These are phyloP conservation scores for Phytophthora macrochlamydospora DNA, from an alignment of 352 stramenopile genomes.

Conservation along the genomic window DNA sequence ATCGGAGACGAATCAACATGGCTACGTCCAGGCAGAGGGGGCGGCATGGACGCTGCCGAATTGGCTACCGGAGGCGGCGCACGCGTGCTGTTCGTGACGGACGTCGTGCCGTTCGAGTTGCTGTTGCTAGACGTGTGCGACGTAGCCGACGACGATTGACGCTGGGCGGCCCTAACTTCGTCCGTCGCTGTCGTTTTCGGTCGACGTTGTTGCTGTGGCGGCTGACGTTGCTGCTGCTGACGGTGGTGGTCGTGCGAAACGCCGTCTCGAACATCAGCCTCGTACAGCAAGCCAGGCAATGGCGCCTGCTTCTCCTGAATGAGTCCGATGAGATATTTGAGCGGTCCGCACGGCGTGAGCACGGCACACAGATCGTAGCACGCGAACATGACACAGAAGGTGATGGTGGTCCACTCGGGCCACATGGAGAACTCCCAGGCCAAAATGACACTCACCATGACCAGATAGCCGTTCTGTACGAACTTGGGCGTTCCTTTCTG, in stretches of 20 bases:
- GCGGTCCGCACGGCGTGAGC: conserved; percentile 96
- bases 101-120: conserved; percentile 24
- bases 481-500: conserved; percentile 84
- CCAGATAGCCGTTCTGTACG: conserved; percentile 94
- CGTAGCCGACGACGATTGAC: conserved; percentile 43
- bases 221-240: conserved; percentile 23
- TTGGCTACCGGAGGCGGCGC: conserved; percentile 14
- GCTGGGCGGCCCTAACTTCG: conserved; percentile 9
- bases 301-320: conserved; percentile 92
- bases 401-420: conserved; percentile 93
- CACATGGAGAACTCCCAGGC: conserved; percentile 98
- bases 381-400: conserved; percentile 95
- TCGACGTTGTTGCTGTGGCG: conserved; percentile 17
- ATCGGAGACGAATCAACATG: conserved; percentile 36
- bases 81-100: conserved; percentile 28
- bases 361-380: conserved; percentile 99
- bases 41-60: conserved; percentile 12
- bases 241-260: conserved; percentile 56
- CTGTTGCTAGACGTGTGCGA: conserved; percentile 43
- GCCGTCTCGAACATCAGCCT: conserved; percentile 89
- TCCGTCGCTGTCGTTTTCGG: conserved; percentile 26
- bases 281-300: conserved; percentile 96
- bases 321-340: conserved; percentile 93
- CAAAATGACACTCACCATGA: conserved; percentile 96
- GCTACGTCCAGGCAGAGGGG: conserved; percentile 17